phyloP scores from a whole-genome alignment of 2,329 filamentous ascomycete species.

The Fusarium scirpi region DNA sequence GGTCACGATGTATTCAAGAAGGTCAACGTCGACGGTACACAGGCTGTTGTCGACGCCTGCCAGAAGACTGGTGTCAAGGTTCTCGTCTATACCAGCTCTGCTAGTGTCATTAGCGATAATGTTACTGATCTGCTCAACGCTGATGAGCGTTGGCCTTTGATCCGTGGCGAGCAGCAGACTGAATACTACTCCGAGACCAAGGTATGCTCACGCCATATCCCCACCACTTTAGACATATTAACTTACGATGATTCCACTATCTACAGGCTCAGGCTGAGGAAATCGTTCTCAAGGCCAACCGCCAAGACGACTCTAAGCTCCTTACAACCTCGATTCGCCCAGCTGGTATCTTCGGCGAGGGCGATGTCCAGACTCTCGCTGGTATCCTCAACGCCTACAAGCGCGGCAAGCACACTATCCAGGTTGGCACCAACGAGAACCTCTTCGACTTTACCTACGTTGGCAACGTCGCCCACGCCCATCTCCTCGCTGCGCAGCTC shows the following conservation, averaged over 20 bases:
- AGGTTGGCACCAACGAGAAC: slow-evolving; percentile 79
- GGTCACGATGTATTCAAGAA: slow-evolving; percentile 75
- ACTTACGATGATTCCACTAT: neutral
- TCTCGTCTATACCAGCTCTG: slow-evolving; percentile 91
- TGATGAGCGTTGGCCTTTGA: slow-evolving; percentile 83
- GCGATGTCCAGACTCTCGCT: slow-evolving; percentile 81
- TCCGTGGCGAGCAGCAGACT: slow-evolving; percentile 75
- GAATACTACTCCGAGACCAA: slow-evolving; percentile 95
- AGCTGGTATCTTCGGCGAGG: slow-evolving; percentile 90
- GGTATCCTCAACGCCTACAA: slow-evolving; percentile 79
- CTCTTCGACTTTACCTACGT: slow-evolving; percentile 75
- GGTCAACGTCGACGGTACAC: slow-evolving; percentile 91
- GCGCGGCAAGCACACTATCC: slow-evolving; percentile 77
- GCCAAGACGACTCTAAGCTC: slow-evolving; percentile 67
- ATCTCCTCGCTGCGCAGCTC: slow-evolving; percentile 82
- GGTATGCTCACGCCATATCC: slow-evolving; percentile 57
- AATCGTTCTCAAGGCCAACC: slow-evolving; percentile 82
- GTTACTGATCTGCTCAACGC: slow-evolving; percentile 82
- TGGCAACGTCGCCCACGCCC: slow-evolving; percentile 77
- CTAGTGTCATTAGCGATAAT: slow-evolving; percentile 88
- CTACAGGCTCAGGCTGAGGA: slow-evolving; percentile 81
- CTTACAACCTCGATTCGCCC: slow-evolving; percentile 86
- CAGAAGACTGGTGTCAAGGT: slow-evolving; percentile 77
- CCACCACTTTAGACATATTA: neutral
- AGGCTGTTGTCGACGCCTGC: slow-evolving; percentile 80